Evolutionary conservation across 2,329 filamentous ascomycete genomes (phyloP).

Genomic region (Epicoccum sorghinum): DNA sequence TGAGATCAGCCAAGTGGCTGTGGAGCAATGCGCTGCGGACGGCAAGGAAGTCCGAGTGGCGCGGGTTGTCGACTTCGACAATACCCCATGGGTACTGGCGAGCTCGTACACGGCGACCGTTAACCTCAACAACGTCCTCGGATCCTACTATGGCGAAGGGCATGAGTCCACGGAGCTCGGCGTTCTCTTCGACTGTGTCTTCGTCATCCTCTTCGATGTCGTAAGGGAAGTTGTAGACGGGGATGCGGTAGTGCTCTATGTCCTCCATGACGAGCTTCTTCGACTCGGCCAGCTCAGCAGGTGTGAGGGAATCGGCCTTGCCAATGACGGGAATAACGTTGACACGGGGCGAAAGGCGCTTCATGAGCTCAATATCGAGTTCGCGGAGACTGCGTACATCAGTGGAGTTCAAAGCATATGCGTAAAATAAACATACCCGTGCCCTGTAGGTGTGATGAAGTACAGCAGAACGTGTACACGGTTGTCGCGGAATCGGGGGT

Average conservation of each 20-base stretch:
- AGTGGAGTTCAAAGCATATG: slow-evolving; percentile 7
- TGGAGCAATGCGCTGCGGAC: slow-evolving; percentile 96
- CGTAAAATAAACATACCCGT: slow-evolving; percentile 68
- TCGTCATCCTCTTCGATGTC: slow-evolving; percentile 99
- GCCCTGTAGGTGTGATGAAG: slow-evolving; percentile 98
- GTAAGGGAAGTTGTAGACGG: slow-evolving; percentile 99
- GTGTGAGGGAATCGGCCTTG: slow-evolving; percentile 96
- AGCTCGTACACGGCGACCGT: slow-evolving; percentile 88
- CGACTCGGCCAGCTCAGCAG: slow-evolving; percentile 94
- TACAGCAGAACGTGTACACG: slow-evolving; percentile 97
- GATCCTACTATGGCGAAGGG: slow-evolving; percentile 98
- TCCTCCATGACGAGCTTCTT: slow-evolving; percentile 99
- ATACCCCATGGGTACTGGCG: slow-evolving; percentile 99
- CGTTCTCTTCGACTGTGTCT: slow-evolving; percentile 98
- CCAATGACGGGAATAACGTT: slow-evolving; percentile 99
- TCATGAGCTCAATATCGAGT: slow-evolving; percentile 99
- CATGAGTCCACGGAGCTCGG: slow-evolving; percentile 95
- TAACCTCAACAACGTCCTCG: slow-evolving; percentile 93
- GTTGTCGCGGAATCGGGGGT: slow-evolving; percentile 98
- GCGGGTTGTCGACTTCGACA: slow-evolving; percentile 98
- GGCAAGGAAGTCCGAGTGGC: slow-evolving; percentile 97
- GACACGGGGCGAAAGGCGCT: slow-evolving; percentile 94
- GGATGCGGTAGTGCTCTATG: slow-evolving; percentile 99
- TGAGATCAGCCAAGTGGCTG: slow-evolving; percentile 96
- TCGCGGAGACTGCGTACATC: slow-evolving; percentile 77